phyloP scores from a whole-genome alignment of 768 basidiomycete genomes.

The Udeniomyces megalosporus region DNA sequence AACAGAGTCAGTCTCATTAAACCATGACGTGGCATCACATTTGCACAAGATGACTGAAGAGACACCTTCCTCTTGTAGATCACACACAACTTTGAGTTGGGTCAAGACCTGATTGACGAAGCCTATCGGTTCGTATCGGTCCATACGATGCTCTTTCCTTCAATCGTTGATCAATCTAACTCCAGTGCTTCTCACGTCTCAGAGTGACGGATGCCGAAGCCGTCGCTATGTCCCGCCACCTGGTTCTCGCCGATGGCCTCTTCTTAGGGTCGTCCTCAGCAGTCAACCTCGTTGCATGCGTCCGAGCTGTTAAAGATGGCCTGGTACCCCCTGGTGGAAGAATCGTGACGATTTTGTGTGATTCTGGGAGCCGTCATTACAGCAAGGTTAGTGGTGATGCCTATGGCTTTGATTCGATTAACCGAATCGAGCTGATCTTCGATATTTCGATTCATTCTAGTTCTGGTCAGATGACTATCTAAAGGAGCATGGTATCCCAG shows the following conservation, averaged over 20 bases:
- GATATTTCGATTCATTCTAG: not conserved
- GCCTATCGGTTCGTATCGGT: constrained; percentile 49
- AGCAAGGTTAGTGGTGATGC: not conserved
- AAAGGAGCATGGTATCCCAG: constrained; percentile 6
- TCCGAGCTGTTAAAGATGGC: constrained; percentile 49
- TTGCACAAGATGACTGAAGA: too few species aligned
- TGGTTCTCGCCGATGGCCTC: constrained; percentile 76
- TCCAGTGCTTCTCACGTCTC: not conserved
- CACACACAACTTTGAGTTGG: constrained; percentile 77
- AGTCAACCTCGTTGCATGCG: constrained; percentile 83
- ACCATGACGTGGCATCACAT: not conserved
- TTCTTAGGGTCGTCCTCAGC: constrained; percentile 94
- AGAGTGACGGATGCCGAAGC: constrained; percentile 89
- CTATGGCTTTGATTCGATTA: not conserved
- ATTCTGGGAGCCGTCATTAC: constrained; percentile 11
- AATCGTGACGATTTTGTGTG: constrained; percentile 70
- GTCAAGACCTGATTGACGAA: constrained; percentile 69
- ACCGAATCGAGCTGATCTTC: not conserved
- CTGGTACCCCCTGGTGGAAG: constrained; percentile 39
- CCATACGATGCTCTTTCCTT: not conserved
- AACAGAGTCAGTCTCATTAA: constrained; percentile 40
- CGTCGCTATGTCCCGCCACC: constrained; percentile 84
- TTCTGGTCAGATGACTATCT: constrained; percentile 17
- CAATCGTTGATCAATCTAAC: not conserved
- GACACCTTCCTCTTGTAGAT: constrained; percentile 27